Evolutionary conservation across 768 basidiomycete species (phyloP).

Genomic region (Mycena alexandri): DNA sequence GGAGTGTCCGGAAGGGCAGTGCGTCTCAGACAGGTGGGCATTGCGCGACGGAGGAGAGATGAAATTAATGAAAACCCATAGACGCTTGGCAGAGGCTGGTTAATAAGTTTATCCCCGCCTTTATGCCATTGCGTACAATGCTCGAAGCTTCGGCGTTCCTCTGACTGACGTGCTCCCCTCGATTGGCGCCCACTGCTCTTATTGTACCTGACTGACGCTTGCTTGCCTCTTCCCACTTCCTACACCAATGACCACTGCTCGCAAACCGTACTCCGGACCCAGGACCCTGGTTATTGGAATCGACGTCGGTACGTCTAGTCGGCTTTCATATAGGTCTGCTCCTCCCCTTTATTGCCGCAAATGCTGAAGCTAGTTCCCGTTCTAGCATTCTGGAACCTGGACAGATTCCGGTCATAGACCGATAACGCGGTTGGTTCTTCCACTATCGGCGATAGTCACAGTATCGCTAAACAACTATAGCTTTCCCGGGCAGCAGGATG

Average conservation of each 20-base stretch:
- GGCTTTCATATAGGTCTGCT: constrained; percentile 36
- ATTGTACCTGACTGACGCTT: not conserved
- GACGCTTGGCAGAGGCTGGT: too few species aligned
- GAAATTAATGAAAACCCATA: too few species aligned
- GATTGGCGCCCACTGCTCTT: constrained; percentile 17
- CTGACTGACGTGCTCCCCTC: not conserved
- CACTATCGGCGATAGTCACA: not conserved
- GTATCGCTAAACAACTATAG: not conserved
- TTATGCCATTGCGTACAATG: too few species aligned
- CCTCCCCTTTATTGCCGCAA: not conserved
- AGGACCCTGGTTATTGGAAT: constrained; percentile 63
- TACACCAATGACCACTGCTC: constrained; percentile 4
- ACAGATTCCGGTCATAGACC: constrained; percentile 49
- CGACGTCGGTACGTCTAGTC: constrained; percentile 66
- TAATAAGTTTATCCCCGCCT: too few species aligned
- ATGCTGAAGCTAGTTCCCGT: not conserved
- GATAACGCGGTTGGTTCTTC: constrained; percentile 49
- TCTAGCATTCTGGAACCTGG: constrained; percentile 53
- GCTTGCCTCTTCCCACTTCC: constrained; percentile 9
- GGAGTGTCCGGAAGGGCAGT: too few species aligned
- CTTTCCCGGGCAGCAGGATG: constrained; percentile 28
- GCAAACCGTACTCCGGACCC: constrained; percentile 56
- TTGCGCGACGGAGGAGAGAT: too few species aligned
- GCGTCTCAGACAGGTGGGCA: too few species aligned
- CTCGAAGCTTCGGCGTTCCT: too few species aligned